These are phyloP conservation scores for Aethionema arabicum DNA, from an alignment of 345 rosid species.

Conservation along the genomic window DNA sequence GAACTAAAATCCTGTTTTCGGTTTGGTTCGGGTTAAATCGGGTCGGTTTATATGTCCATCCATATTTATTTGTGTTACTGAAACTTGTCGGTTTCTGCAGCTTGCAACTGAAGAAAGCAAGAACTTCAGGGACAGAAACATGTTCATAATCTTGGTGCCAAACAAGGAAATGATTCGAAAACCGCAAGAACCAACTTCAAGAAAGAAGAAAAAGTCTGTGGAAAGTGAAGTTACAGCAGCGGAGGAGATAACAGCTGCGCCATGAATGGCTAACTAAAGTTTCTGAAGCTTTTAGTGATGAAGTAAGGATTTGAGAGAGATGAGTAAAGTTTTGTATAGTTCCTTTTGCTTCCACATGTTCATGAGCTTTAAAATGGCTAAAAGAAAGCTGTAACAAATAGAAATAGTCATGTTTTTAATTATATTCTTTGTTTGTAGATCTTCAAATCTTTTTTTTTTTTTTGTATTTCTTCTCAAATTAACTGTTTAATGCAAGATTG, in stretches of 20 bases:
- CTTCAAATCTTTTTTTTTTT: background rate
- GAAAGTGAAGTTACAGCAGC: slow-evolving; percentile 51
- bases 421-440: slow-evolving; percentile 19
- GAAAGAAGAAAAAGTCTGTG: slow-evolving; percentile 54
- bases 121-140: slow-evolving; percentile 69
- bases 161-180: slow-evolving; percentile 67
- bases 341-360: slow-evolving; percentile 1
- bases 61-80: slow-evolving; percentile 19
- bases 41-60: too few relatives aligned
- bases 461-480: slow-evolving; percentile 7
- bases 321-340: slow-evolving; percentile 39
- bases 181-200: slow-evolving; percentile 64
- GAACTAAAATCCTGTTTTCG: too few relatives aligned
- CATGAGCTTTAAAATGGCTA: slow-evolving; percentile 6
- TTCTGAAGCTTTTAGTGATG: slow-evolving; percentile 1
- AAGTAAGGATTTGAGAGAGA: slow-evolving; percentile 15
- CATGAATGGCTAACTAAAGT: background rate
- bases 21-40: too few relatives aligned
- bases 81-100: slow-evolving; percentile 39
- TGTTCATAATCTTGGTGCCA: slow-evolving; percentile 77
- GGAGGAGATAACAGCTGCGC: slow-evolving; percentile 9
- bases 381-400: slow-evolving; percentile 31
- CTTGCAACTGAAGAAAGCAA: slow-evolving; percentile 88
- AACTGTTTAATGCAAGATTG: slow-evolving; percentile 9
- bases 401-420: slow-evolving; percentile 28